phyloP scores from a whole-genome alignment of 164 flowering plant genomes.

The Brasenia schreberi region DNA sequence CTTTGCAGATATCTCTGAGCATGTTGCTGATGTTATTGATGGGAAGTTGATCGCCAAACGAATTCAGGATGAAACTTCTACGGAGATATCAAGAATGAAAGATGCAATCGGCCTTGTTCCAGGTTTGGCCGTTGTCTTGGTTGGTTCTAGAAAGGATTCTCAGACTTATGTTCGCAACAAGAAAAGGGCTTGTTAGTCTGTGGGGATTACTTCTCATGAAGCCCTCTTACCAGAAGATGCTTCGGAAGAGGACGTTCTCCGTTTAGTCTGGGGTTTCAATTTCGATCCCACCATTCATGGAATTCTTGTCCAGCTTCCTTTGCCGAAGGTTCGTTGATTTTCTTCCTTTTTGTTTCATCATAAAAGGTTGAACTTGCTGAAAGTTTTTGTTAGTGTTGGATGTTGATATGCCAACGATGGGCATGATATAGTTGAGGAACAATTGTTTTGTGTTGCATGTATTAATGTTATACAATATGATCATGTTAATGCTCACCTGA shows the following conservation, averaged over 20 bases:
- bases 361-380: too few species aligned
- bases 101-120: conserved; percentile 69
- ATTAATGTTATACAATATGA: too few species aligned
- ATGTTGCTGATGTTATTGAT: conserved; percentile 62
- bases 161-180: conserved; percentile 87
- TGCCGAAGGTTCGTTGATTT: conserved; percentile 54
- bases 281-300: conserved; percentile 77
- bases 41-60: conserved; percentile 70
- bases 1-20: conserved; percentile 9
- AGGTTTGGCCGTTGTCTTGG: conserved; percentile 89
- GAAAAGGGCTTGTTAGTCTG: conserved; percentile 80
- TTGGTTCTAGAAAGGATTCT: conserved; percentile 89
- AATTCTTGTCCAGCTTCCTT: conserved; percentile 89
- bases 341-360: neutral
- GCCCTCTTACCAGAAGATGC: conserved; percentile 51
- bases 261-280: conserved; percentile 46
- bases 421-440: too few species aligned
- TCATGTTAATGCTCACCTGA: too few species aligned
- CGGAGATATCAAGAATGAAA: conserved; percentile 70
- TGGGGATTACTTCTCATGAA: conserved; percentile 75
- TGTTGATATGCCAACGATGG: too few species aligned
- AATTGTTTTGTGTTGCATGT: too few species aligned
- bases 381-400: too few species aligned
- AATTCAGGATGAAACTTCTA: conserved; percentile 58
- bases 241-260: conserved; percentile 65